Percentiles rank a stretch among this genome's conserved stretches.
phyloP scores from a whole-genome alignment of 768 basidiomycete genomes.

The Podaxis sp. region DNA sequence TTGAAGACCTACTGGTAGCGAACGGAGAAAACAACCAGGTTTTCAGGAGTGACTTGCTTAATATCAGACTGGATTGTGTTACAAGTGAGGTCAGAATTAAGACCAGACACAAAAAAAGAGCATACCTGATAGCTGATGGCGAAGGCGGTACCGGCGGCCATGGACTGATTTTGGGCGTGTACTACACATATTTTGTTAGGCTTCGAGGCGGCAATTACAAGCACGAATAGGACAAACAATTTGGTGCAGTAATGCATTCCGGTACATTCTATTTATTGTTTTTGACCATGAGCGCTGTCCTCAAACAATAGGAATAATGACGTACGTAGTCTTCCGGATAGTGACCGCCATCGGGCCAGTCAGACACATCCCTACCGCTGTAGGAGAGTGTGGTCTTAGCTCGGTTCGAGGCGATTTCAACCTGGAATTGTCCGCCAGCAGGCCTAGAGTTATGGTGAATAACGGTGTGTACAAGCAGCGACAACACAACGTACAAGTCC shows the following conservation, averaged over 20 bases:
- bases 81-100: background rate
- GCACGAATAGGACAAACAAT: slow-evolving; percentile 33
- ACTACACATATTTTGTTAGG: slow-evolving; percentile 28
- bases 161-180: slow-evolving; percentile 49
- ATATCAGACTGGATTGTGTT: slow-evolving; percentile 40
- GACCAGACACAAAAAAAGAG: background rate
- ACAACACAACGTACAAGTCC: slow-evolving; percentile 34
- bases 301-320: background rate
- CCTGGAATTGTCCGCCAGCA: slow-evolving; percentile 44
- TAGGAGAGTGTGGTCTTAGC: slow-evolving; percentile 46
- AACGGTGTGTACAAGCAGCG: background rate
- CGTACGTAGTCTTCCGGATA: slow-evolving; percentile 47
- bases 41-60: slow-evolving; percentile 41
- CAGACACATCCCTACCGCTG: slow-evolving; percentile 32
- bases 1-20: slow-evolving; percentile 38
- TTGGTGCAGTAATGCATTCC: slow-evolving; percentile 45
- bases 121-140: slow-evolving; percentile 51
- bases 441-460: slow-evolving; percentile 30
- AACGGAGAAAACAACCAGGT: slow-evolving; percentile 52
- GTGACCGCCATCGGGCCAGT: slow-evolving; percentile 44
- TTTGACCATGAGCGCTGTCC: slow-evolving; percentile 2
- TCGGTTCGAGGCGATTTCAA: slow-evolving; percentile 49
- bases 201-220: background rate
- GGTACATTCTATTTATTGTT: slow-evolving; percentile 29
- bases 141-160: slow-evolving; percentile 54